A percentile compares a stretch with the other conserved stretches of the same genome.
These are phyloP conservation scores for Colletotrichum sojae DNA, from an alignment of 2,329 filamentous ascomycete genomes.

Conservation along the genomic window DNA sequence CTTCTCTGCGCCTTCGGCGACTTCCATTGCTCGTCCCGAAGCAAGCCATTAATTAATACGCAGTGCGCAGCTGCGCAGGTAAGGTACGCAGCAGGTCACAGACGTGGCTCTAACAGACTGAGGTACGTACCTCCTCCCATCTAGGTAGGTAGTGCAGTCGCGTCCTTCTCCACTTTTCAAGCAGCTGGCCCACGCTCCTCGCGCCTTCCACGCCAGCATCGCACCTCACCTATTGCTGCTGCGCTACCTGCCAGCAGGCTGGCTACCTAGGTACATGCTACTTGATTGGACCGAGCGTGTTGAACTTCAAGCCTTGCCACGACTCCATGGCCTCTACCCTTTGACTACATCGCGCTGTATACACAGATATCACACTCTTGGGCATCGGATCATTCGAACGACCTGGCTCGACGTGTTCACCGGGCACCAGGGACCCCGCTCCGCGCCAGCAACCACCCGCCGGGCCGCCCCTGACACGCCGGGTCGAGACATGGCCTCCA, in stretches of 20 bases:
- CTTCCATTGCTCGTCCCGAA: neutral
- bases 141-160: neutral
- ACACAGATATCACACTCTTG: no score
- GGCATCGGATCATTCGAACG: neutral
- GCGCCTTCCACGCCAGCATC: neutral
- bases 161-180: constrained; percentile 5
- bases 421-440: neutral
- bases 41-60: neutral
- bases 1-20: constrained; percentile 1
- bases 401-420: neutral
- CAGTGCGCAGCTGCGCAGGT: no score
- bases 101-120: neutral
- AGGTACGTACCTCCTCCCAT: neutral
- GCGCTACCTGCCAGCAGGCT: no score
- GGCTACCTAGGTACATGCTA: no score
- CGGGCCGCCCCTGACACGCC: constrained; percentile 12
- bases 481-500: constrained; percentile 25
- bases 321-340: neutral
- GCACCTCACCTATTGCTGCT: neutral
- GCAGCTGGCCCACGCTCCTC: neutral
- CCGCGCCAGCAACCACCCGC: neutral
- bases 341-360: neutral
- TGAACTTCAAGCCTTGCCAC: neutral
- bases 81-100: no score
- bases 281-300: neutral